Percentiles rank a stretch among this genome's conserved stretches.
Conservation (phyloP, 2,329 filamentous ascomycete genomes). For the Trichoderma hamatum region DNA sequence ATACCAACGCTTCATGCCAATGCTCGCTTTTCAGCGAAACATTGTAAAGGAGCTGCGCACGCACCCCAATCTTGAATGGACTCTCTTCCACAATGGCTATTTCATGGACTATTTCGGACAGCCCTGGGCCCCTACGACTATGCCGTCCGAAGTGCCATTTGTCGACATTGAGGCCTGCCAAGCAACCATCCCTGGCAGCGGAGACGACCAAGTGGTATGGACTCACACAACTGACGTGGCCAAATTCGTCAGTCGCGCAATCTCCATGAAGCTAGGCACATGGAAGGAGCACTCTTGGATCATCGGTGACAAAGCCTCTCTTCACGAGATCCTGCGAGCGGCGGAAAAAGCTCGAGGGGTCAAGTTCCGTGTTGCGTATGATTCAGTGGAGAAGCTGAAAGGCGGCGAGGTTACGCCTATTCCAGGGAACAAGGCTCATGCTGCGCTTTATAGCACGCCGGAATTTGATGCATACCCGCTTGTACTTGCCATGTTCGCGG, state of each 20-base stretch:
- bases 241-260: slow-evolving; percentile 1
- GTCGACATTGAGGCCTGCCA: not conserved
- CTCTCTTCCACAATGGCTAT: not conserved
- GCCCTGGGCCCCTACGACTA: not conserved
- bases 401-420: not conserved
- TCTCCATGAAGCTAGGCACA: not conserved
- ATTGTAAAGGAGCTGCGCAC: not conserved
- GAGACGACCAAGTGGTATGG: not conserved
- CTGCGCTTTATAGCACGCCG: slow-evolving; percentile 1
- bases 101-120: slow-evolving; percentile 2
- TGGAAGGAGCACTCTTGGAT: not conserved
- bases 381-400: not conserved
- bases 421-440: not conserved
- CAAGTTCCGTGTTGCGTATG: not conserved
- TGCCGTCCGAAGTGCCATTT: not conserved
- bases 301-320: not conserved
- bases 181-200: not conserved
- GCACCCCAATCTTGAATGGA: not conserved
- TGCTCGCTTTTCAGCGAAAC: not conserved
- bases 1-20: not conserved
- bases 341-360: not conserved
- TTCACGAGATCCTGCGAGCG: not conserved
- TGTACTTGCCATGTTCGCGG: not conserved
- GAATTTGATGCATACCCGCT: not conserved
- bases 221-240: not conserved